A percentile compares a stretch with the other conserved stretches of the same genome.
These are phyloP conservation scores for Lentinula lateritia DNA, from an alignment of 768 basidiomycete genomes.

Conservation along the genomic window DNA sequence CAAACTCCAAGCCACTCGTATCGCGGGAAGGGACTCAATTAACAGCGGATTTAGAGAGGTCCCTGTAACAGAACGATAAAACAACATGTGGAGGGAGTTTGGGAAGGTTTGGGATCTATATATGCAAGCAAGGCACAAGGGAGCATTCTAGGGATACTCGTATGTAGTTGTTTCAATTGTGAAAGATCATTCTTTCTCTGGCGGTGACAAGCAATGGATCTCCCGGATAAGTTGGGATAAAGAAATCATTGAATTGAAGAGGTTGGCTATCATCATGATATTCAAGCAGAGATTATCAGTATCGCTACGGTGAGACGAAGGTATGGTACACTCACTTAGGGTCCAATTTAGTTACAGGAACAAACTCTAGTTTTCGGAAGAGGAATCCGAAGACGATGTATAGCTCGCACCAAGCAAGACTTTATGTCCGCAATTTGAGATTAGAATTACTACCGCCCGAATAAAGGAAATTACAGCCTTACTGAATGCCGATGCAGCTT, in stretches of 20 bases:
- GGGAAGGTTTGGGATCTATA: background rate
- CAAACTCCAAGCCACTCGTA: too few relatives aligned
- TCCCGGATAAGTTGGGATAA: background rate
- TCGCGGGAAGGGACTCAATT: background rate
- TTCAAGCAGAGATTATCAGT: background rate
- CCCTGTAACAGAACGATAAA: background rate
- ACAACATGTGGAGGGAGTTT: background rate
- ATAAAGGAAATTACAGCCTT: background rate
- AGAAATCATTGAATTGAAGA: slow-evolving; percentile 3
- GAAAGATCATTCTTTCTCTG: background rate
- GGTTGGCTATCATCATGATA: background rate
- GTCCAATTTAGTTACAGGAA: background rate
- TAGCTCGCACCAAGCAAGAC: slow-evolving; percentile 19
- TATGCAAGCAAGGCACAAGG: background rate
- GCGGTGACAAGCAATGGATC: background rate
- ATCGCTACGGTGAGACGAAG: too few relatives aligned
- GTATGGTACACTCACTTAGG: background rate
- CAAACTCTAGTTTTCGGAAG: slow-evolving; percentile 20
- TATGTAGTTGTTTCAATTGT: background rate
- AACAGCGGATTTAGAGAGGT: background rate
- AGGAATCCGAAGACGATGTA: slow-evolving; percentile 17
- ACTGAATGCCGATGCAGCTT: slow-evolving; percentile 20
- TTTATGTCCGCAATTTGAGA: background rate
- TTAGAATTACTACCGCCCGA: background rate
- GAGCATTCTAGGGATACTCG: background rate